Base-by-base conservation (phyloP, 805 yeast genomes). In the Hyphopichia homilentoma region DNA sequence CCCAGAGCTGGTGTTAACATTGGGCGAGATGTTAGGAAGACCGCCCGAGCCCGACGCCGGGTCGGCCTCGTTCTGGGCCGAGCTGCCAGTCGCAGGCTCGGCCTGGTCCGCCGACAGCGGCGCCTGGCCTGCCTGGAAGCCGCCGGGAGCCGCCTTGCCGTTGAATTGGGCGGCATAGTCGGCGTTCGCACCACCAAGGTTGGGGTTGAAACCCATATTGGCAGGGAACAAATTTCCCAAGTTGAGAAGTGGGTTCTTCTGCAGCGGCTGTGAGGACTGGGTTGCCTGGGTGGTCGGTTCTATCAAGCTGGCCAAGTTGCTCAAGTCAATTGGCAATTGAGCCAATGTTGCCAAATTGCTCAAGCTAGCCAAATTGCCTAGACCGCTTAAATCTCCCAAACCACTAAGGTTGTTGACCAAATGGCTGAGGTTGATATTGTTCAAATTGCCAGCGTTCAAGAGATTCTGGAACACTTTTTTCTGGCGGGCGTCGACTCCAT, bases 271-370 rank as follows among this genome's bases (percentile, higher is more conserved):
- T 8, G 7, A 8, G 7, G 22, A 20, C 7, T 20, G 7, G 11
- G 7, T 20, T 20, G 22, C 22, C 4, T 24, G 20, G 15, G 6
- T 22, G 14, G 21, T 30, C 20, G 44, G 37, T 30, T 54, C 64
- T 4, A 51, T 23, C 16, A 57, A 34, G 3, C 59, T 44, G n/a
- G 65, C 60, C 32, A 65, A 44, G 30, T 56, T 61, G 30, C 57
- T 52, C 33, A 64, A 47, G 37, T 65, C 71, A 7, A 61, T 52
- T 4, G 70, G 71, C 16, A 65, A 45, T 34, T 65, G 69, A 1
- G 73, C 73, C 39, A 66, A 51, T 7, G 62, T 55, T 2, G 72
- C 72, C 30, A 66, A 50, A 36, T 60, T 64, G 21, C 61, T 53
- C 25, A 66, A 47, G 39, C 55, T 62, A 8, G 71, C 66, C 26